Base-by-base conservation (phyloP, 345 rosid genomes). In the Arabidopsis suecica region DNA sequence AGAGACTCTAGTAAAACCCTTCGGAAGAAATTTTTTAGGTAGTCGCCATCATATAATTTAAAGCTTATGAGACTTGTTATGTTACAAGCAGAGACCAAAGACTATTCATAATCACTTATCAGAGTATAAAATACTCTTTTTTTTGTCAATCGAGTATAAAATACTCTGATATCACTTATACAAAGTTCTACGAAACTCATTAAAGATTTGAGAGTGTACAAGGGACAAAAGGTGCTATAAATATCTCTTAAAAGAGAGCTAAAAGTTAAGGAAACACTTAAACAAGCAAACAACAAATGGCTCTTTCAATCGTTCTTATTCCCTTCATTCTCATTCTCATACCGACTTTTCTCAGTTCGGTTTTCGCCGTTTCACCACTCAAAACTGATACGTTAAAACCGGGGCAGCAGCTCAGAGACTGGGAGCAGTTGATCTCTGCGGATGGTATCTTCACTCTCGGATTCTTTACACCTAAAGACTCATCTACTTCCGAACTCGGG, bases 371-470 rank as follows among this genome's bases (percentile, higher is more conserved):
- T 57, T 48, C 72, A 14, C 68, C 66, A 64, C 65, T 57, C 51
- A 61, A 64, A 77, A 62, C 81, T 7, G 73, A 78, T 50, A 78
- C 73, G 0, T 69, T 87, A 56, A 79, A 65, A 71, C 87, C 81
- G 14, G 89, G 88, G 11, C 83, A 84, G 54, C 83, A 58, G 78
- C 85, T 89, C 53, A 83, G 77, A 30, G 87, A 87, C 36, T 83
- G 87, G 88, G 91, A 89, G 79, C 86, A 84, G 67, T 79, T 89
- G 42, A 34, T 65, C 58, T 86, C 94, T 4, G 66, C 82, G 1
- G 67, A 61, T 28, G 85, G 80, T 5, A 69, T 71, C 51, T 84
- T 85, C 83, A 78, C 67, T 82, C 77, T 87, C 12, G 91, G 91
- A 36, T 89, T 87, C 86, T 87, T 87, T 77, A 87, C 74, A 69